Evolutionary conservation across 139 green algal species (phyloP), one percentile per base, ranked within the genome.

Genomic region (Picochlorum sp.): DNA sequence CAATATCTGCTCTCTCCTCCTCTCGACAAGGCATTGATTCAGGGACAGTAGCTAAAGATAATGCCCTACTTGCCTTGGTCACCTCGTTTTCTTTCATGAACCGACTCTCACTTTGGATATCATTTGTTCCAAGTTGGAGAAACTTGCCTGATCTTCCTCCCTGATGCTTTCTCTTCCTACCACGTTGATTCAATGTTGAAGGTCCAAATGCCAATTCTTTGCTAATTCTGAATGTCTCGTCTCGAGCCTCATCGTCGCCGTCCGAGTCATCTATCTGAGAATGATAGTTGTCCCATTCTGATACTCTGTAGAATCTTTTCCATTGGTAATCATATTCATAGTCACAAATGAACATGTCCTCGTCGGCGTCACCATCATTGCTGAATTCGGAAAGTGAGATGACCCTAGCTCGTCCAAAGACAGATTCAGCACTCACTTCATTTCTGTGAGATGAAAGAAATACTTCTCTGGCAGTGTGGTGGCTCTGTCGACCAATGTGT

Each of bases 341-440:
- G 50, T 91, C 83, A 68, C 86, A 96, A 26, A 95, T 24, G 71
- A 84, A 96, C 2, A 93, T 83, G 62, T 97, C 90, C 18, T 90
- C 84, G 21, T 77, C 77, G 8, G 73, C 38, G 14, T 65, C 56
- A 8, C 45, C 45, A 18, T 30, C 37, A 13, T 21, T 11, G 14
- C 28, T 16, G 62, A 76, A 83, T 10, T 70, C 62, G 0, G 26
- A 10, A 5, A 68, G 67, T 11, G 47, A 16, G 41, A 69, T 72
- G 45, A 90, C 78, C 21, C 65, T 61, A 3, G 66, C 77, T 6
- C 9, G 23, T 2, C 72, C 44, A 51, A 81, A 38, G n/a, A 88
- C 31, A 52, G 41, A 62, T 11, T 37, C 74, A 21, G 76, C 67
- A 20, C 75, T 61, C 31, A 80, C 75, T 6, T 62, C 60, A 54